Base-by-base conservation (phyloP, 192 early-diverging fungal species). In the Glomus cerebriforme region DNA sequence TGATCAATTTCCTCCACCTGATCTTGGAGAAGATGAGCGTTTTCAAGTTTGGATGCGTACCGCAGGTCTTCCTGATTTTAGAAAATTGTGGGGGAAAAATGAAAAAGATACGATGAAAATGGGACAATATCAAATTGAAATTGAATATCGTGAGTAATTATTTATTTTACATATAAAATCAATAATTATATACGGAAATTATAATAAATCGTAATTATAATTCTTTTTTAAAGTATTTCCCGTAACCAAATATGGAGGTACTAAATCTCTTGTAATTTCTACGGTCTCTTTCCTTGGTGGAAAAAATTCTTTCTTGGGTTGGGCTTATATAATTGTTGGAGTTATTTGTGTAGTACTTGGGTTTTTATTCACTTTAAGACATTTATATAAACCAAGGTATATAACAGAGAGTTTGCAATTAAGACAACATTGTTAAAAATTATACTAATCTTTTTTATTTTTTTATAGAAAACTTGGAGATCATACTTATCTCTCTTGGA, bases 41-140 rank as follows among this genome's bases (percentile, higher is more conserved):
- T 94, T 99, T 79, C 94, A 97, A 79, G 98, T 99, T 24, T 99
- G 98, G 98, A 98, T 99, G 97, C 89, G 97, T 47, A 95, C 94
- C 0, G 96, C 96, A 24, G 96, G 97, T 12, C 87, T 98, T 68
- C 98, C 98, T 37, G 96, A 91, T 39, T 99, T 99, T 86, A 87
- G 97, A 68, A 99, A 99, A 85, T 86, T 99, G 60, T 99, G 94
- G 81, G 95, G 95, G 39, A 88, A 89, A 79, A 93, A 96, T 81
- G 88, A 88, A 47, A 72, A 84, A 4, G 85, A 85, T 59, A 80
- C 82, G 17, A 83, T 98, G 82, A 75, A 80, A 69, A 82, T 75
- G 65, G 97, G 96, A 26, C 86, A 83, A 22, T 99, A 96, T 75
- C 79, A 88, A 65, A 82, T 98, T 9, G 82, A 89, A 22, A 91